A percentile compares a stretch with the other conserved stretches of the same genome.
Conservation (phyloP, 306 rosid species). For the Medicago arabica region DNA sequence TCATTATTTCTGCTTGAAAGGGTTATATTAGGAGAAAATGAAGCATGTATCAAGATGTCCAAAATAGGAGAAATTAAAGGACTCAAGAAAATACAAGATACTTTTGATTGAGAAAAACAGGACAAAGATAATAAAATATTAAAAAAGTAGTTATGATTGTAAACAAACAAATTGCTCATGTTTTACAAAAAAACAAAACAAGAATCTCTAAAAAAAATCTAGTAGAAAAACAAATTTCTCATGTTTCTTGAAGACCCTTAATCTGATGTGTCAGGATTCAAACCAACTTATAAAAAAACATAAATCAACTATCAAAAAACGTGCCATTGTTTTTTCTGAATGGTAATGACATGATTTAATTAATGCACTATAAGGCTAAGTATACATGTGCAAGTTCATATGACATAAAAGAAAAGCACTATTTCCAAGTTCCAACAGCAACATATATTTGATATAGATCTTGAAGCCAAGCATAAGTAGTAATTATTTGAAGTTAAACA, state of each 20-base stretch:
- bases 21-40: background rate
- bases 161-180: background rate
- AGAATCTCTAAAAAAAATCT: background rate
- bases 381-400: background rate
- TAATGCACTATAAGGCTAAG: background rate
- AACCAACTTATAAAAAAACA: background rate
- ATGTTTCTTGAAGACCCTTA: background rate
- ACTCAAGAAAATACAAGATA: background rate
- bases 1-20: conserved; percentile 10
- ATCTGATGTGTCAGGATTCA: background rate
- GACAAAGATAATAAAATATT: background rate
- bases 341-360: background rate
- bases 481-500: conserved; percentile 9
- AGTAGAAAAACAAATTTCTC: background rate
- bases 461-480: background rate
- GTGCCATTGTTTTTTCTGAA: background rate
- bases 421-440: conserved; percentile 1
- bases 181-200: background rate
- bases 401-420: background rate
- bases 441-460: background rate
- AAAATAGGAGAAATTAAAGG: background rate
- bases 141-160: no score
- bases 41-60: no score
- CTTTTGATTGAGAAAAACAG: background rate
- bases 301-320: background rate